Percentiles rank a stretch among this genome's conserved stretches.
These are phyloP conservation scores for Pseudogymnoascus sp. DNA, from an alignment of 2,329 filamentous ascomycete genomes.

Conservation along the genomic window DNA sequence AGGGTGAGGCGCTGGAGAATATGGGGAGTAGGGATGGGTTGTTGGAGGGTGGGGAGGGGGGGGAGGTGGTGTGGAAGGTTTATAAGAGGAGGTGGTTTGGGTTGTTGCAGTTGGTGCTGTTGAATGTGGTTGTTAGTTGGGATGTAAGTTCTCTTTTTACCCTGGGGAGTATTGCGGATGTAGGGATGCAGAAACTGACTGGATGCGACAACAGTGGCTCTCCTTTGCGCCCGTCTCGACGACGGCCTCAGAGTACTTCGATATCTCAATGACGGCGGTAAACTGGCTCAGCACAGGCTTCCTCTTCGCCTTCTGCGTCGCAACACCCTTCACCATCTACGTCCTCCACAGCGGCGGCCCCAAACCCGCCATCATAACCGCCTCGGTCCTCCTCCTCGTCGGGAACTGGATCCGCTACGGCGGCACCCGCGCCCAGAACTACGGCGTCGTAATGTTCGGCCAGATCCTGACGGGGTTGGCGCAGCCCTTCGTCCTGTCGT, in stretches of 20 bases:
- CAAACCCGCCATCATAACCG: conserved; percentile 63
- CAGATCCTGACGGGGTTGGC: conserved; percentile 83
- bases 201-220: conserved; percentile 59
- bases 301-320: conserved; percentile 70
- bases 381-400: conserved; percentile 63
- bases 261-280: conserved; percentile 63
- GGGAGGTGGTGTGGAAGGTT: conserved; percentile 36
- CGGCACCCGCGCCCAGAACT: conserved; percentile 51
- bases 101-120: conserved; percentile 67
- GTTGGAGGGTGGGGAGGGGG: neutral
- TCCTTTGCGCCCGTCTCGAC: conserved; percentile 79
- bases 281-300: conserved; percentile 92
- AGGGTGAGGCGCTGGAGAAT: conserved; percentile 6
- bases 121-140: conserved; percentile 94
- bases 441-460: conserved; percentile 75
- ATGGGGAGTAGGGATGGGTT: neutral
- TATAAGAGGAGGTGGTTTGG: conserved; percentile 91
- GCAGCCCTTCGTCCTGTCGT: conserved; percentile 84
- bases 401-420: conserved; percentile 92
- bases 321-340: conserved; percentile 65
- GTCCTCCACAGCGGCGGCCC: conserved; percentile 69
- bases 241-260: conserved; percentile 66
- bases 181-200: neutral
- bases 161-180: too few relatives aligned
- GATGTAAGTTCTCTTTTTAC: conserved; percentile 55